Evolutionary conservation across 805 yeast species (phyloP).

Genomic region (Kluyveromyces nonfermentans): DNA sequence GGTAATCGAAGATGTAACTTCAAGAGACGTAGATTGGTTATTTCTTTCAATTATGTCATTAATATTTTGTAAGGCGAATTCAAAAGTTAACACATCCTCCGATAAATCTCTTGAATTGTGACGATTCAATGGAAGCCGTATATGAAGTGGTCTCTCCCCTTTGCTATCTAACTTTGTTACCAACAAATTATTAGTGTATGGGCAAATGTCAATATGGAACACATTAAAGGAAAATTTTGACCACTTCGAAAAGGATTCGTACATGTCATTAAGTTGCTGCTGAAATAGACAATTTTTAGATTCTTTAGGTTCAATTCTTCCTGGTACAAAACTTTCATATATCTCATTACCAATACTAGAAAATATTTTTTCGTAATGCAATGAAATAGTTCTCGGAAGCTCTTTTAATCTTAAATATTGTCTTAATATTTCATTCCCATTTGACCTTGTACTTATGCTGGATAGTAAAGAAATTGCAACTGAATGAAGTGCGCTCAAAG

Average conservation of each 20-base stretch:
- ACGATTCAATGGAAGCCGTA: conserved; percentile 54
- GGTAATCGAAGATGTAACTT: conserved; percentile 41
- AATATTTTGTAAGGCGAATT: conserved; percentile 39
- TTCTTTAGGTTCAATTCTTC: conserved; percentile 4
- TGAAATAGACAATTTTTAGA: conserved; percentile 4
- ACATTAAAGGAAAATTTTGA: conserved; percentile 20
- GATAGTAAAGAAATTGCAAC: conserved; percentile 14
- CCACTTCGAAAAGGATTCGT: conserved; percentile 5
- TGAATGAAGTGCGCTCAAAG: conserved; percentile 17
- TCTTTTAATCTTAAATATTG: conserved; percentile 14
- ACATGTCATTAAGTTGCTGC: conserved; percentile 3
- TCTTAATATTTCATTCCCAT: conserved; percentile 2
- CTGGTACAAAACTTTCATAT: conserved; percentile 9
- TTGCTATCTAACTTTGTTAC: conserved; percentile 36
- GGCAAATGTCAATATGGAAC: conserved; percentile 52
- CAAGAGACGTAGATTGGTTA: conserved; percentile 47
- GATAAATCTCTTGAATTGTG: conserved; percentile 37
- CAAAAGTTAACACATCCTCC: conserved; percentile 34
- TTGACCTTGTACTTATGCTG: conserved; percentile 7
- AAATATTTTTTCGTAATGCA: conserved; percentile 16
- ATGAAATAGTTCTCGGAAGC: conserved; percentile 14
- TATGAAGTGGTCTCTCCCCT: conserved; percentile 33
- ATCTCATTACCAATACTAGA: conserved; percentile 11
- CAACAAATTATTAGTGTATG: conserved; percentile 47
- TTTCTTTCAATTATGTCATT: conserved; percentile 48